Conservation (phyloP, 768 basidiomycete genomes). For the Strobilomyces dryophilus region DNA sequence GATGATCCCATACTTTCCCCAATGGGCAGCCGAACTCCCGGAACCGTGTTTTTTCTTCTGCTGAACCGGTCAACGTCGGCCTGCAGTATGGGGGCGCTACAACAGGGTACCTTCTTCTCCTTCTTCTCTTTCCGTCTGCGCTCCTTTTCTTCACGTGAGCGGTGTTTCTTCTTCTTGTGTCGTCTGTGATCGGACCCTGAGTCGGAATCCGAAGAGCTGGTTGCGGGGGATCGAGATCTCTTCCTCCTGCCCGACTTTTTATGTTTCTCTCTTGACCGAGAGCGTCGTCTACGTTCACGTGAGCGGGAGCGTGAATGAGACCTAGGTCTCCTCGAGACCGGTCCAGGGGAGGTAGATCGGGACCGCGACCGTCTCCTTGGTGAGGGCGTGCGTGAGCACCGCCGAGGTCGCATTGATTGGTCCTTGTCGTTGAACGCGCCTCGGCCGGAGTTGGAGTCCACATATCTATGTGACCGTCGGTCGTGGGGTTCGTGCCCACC, state of each 20-base stretch:
- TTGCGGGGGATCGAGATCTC: conserved; percentile 35
- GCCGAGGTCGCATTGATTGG: conserved; percentile 1
- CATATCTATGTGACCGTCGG: conserved; percentile 15
- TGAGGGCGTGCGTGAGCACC: conserved; percentile 20
- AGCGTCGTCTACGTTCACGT: conserved; percentile 27
- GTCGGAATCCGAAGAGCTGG: conserved; percentile 37
- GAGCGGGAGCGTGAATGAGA: conserved; percentile 27
- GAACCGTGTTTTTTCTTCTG: conserved; percentile 55
- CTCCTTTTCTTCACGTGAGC: conserved; percentile 45
- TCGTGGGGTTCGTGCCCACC: conserved; percentile 15
- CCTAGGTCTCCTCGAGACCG: conserved; percentile 9
- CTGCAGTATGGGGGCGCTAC: background rate
- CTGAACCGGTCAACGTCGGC: conserved; percentile 21
- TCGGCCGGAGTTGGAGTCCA: conserved; percentile 7
- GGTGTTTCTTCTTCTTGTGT: conserved; percentile 44
- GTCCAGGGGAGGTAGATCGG: conserved; percentile 24
- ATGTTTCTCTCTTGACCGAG: conserved; percentile 33
- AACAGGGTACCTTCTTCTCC: conserved; percentile 55
- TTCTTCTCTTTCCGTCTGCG: conserved; percentile 63
- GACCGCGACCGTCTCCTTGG: conserved; percentile 22
- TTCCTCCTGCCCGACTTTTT: conserved; percentile 28
- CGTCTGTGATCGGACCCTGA: conserved; percentile 32
- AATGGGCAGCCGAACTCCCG: conserved; percentile 51
- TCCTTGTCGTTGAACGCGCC: conserved; percentile 8
- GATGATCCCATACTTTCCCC: conserved; percentile 91